Conservation (phyloP, 805 yeast species). For the Saccharomycopsis schoenii region DNA sequence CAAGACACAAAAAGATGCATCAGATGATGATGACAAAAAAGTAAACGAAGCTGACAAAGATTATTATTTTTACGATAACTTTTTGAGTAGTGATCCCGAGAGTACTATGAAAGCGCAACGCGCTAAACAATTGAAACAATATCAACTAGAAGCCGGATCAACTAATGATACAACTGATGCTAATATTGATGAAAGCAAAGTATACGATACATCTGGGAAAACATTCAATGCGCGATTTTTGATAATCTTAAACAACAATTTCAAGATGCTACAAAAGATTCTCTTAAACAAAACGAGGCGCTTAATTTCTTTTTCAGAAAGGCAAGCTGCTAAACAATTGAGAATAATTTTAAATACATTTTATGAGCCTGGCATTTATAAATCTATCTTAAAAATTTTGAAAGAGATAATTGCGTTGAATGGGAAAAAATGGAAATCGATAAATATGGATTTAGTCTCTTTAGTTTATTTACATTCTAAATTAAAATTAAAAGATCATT, state of each 20-base stretch:
- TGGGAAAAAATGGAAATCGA: constrained; percentile 88
- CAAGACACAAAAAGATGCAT: neutral
- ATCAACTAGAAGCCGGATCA: constrained; percentile 5
- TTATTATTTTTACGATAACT: constrained; percentile 17
- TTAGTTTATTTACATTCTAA: constrained; percentile 71
- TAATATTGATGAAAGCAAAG: neutral
- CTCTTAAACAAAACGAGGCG: constrained; percentile 67
- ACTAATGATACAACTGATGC: neutral
- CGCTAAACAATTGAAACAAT: constrained; percentile 7
- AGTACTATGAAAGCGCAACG: constrained; percentile 7
- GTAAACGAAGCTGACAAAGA: neutral
- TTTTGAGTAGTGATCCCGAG: constrained; percentile 10
- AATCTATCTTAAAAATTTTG: constrained; percentile 61
- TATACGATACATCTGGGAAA: constrained; percentile 13
- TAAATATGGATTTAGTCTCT: constrained; percentile 88
- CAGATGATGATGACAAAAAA: neutral
- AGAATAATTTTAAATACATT: constrained; percentile 47
- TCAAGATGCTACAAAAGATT: constrained; percentile 47
- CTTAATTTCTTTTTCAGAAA: constrained; percentile 49
- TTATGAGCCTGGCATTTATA: constrained; percentile 52
- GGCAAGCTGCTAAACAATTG: constrained; percentile 52
- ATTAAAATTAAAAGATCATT: constrained; percentile 66
- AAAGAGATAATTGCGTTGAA: constrained; percentile 81
- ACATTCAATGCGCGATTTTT: constrained; percentile 34
- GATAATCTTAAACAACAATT: constrained; percentile 38